These are phyloP conservation scores for Holtermanniella nyarrowii DNA, from an alignment of 768 basidiomycete genomes.

Conservation along the genomic window DNA sequence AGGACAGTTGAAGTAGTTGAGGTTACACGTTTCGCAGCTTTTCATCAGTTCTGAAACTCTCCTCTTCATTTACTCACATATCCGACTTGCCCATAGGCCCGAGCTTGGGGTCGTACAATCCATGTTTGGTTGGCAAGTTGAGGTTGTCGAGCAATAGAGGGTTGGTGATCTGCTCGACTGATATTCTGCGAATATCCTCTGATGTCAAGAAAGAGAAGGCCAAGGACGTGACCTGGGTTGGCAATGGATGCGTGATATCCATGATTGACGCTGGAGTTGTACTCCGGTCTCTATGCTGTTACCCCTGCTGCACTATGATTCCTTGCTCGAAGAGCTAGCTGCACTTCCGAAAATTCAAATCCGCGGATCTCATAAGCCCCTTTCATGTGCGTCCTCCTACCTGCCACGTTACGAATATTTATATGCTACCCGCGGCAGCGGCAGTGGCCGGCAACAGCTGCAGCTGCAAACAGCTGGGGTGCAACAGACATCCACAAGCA, in stretches of 20 bases:
- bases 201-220: conserved; percentile 88
- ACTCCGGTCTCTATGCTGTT: no score
- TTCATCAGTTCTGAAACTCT: neutral
- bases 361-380: no score
- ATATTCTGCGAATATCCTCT: conserved; percentile 79
- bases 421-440: no score
- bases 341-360: no score
- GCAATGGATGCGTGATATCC: conserved; percentile 84
- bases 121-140: conserved; percentile 80
- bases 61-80: conserved; percentile 53
- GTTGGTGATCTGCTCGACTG: conserved; percentile 95
- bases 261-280: no score
- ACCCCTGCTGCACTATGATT: no score
- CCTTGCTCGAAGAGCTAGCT: no score
- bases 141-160: conserved; percentile 86
- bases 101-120: conserved; percentile 88
- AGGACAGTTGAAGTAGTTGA: conserved; percentile 88
- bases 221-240: conserved; percentile 70
- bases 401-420: no score
- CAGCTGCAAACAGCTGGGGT: no score
- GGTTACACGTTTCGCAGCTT: conserved; percentile 86
- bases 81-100: conserved; percentile 82
- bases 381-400: no score
- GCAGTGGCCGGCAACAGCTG: no score
- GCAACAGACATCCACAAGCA: no score